A percentile compares a stretch with the other conserved stretches of the same genome.
phyloP scores from a whole-genome alignment of 805 yeast species.

The Deakozyma indianensis region DNA sequence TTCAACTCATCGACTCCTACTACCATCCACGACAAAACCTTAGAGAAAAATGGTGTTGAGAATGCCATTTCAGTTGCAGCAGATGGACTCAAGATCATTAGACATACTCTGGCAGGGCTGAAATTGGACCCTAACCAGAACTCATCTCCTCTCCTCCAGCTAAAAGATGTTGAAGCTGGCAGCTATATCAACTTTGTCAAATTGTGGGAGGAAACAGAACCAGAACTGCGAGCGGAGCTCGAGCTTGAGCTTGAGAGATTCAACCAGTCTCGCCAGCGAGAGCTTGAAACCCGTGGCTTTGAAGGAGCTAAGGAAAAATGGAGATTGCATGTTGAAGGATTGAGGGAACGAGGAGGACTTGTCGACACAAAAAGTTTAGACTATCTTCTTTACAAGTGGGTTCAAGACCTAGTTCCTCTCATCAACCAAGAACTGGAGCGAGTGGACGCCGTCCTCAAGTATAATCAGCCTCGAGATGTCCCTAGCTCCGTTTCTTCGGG shows the following conservation, averaged over 20 bases:
- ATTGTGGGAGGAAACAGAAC: constrained; percentile 39
- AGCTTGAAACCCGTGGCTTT: constrained; percentile 61
- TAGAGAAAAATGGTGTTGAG: constrained; percentile 41
- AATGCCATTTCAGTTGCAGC: constrained; percentile 56
- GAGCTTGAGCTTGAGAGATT: constrained; percentile 52
- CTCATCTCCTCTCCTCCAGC: constrained; percentile 20
- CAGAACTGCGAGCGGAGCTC: constrained; percentile 34
- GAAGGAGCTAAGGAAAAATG: constrained; percentile 82
- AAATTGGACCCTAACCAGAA: constrained; percentile 17
- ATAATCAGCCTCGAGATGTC: constrained; percentile 9
- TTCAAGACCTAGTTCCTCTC: constrained; percentile 53
- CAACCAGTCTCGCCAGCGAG: constrained; percentile 63
- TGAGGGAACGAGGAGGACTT: constrained; percentile 33
- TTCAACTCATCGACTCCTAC: constrained; percentile 3
- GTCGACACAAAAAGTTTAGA: constrained; percentile 37
- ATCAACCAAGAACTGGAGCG: constrained; percentile 50
- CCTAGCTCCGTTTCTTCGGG: constrained; percentile 7
- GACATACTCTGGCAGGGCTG: constrained; percentile 54
- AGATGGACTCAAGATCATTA: constrained; percentile 61
- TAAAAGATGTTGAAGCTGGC: constrained; percentile 20
- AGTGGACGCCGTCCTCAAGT: constrained; percentile 31
- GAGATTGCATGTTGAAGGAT: constrained; percentile 67
- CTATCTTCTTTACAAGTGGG: constrained; percentile 75
- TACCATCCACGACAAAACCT: constrained; percentile 6
- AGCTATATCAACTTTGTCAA: constrained; percentile 50